A percentile compares a stretch with the other conserved stretches of the same genome.
Conservation (phyloP, 805 yeast genomes). For the Priceomyces medius region DNA sequence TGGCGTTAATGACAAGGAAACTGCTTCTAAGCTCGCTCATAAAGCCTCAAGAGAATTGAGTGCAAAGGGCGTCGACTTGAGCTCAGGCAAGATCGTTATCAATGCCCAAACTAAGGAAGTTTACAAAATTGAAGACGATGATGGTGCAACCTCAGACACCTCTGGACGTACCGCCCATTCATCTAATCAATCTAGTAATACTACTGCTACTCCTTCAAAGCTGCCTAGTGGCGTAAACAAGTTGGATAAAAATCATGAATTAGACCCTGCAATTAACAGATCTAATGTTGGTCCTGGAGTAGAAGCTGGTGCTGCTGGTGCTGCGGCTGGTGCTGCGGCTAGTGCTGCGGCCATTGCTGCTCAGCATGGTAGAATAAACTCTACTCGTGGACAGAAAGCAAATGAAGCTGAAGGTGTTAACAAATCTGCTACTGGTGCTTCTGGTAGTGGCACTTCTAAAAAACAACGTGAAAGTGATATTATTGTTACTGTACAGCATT, state of each 20-base stretch:
- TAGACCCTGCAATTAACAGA: background rate
- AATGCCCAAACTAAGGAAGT: conserved; percentile 34
- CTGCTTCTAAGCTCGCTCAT: conserved; percentile 31
- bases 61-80: conserved; percentile 31
- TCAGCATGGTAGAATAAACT: background rate
- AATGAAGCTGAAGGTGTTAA: background rate
- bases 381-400: background rate
- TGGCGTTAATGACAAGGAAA: conserved; percentile 29
- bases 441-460: background rate
- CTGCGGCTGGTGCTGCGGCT: conserved; percentile 6
- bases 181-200: conserved; percentile 3
- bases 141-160: background rate
- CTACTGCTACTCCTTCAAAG: background rate
- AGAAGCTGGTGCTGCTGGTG: conserved; percentile 6
- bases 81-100: conserved; percentile 33
- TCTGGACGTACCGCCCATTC: background rate
- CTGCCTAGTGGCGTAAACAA: background rate
- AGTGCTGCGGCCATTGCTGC: conserved; percentile 6
- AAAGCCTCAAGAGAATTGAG: conserved; percentile 29
- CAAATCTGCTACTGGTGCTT: conserved; percentile 1
- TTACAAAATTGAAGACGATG: conserved; percentile 17
- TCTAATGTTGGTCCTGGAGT: conserved; percentile 7
- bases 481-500: conserved; percentile 32
- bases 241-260: background rate
- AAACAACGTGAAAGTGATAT: conserved; percentile 14